Base-by-base conservation (phyloP, 2,329 filamentous ascomycete species). In the Cryphonectria japonica region DNA sequence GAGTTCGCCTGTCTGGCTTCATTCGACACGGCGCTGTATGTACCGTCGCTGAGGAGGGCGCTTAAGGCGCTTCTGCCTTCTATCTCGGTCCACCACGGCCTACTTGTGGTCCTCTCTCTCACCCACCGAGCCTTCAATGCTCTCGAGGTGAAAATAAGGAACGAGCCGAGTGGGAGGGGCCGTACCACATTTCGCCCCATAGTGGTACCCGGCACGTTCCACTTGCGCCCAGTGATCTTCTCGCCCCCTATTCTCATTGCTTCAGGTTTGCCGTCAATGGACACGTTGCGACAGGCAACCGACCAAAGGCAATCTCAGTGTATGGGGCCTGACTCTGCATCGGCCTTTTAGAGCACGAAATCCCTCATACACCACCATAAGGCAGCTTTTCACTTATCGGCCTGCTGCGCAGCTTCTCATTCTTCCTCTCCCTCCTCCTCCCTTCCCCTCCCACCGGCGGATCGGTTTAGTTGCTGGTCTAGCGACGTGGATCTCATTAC, bases 101-200 rank as follows among this genome's bases (percentile, higher is more conserved):
- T 57, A 3, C n/a, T 57, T 29, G 13, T 29, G 26, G n/a, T 34
- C 34, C 34, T 34, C 2, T 54, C 52, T 54, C 41, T 13, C n/a
- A n/a, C 52, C 34, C 34, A 54, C 22, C n/a, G 5, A n/a, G 26
- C 22, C 26, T 9, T 59, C 54, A 7, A 16, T 57, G 46, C n/a
- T 32, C 5, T 16, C 29, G 29, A 59, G 54, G 54, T 59, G 29
- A 59, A 59, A 59, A 54, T 54, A 60, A 61, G 59, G 59, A 61
- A 61, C 59, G 59, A 61, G 59, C 59, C 59, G 59, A 39, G 32
- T 39, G 22, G 34, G 34, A 61, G 59, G 32, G 34, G 59, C 59
- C 59, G 59, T 39, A 61, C 59, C 59, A 61, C 19, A 39, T 2
- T 39, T 61, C 59, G 1, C 19, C 13, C 8, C 7, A 39, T 11